phyloP scores from a whole-genome alignment of 805 yeast species.

The Diddensiella santjacobensis region DNA sequence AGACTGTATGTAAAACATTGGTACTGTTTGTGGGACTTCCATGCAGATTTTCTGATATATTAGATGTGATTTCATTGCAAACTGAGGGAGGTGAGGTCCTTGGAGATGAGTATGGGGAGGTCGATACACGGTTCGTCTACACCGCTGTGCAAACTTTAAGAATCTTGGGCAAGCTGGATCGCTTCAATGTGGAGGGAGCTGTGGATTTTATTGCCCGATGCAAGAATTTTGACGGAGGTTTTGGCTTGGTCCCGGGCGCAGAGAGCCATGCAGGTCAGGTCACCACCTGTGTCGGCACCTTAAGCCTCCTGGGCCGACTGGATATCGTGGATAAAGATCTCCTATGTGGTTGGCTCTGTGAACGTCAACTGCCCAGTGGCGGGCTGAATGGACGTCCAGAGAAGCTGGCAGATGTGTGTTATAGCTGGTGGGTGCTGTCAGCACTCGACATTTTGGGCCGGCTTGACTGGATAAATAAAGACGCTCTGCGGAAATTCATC shows the following conservation, averaged over 20 bases:
- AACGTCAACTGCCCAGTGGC: slow-evolving; percentile 81
- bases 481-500: slow-evolving; percentile 61
- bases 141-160: slow-evolving; percentile 73
- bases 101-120: slow-evolving; percentile 90
- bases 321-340: slow-evolving; percentile 43
- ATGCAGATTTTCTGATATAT: too few relatives aligned
- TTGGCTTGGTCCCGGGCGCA: slow-evolving; percentile 90
- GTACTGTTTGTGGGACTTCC: slow-evolving; percentile 12
- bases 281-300: slow-evolving; percentile 77
- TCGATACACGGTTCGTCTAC: slow-evolving; percentile 88
- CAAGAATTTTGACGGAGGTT: slow-evolving; percentile 92
- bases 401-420: slow-evolving; percentile 94
- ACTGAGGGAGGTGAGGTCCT: slow-evolving; percentile 66
- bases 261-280: slow-evolving; percentile 94
- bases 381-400: slow-evolving; percentile 97
- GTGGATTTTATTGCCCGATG: slow-evolving; percentile 63
- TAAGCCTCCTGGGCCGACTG: slow-evolving; percentile 62
- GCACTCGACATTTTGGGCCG: slow-evolving; percentile 63
- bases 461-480: slow-evolving; percentile 72
- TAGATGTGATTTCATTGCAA: slow-evolving; percentile 42
- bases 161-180: slow-evolving; percentile 58
- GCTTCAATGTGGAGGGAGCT: slow-evolving; percentile 45
- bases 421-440: slow-evolving; percentile 95
- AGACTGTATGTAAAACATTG: slow-evolving; percentile 33
- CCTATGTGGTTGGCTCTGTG: slow-evolving; percentile 83